Evolutionary conservation across 2,329 filamentous ascomycete genomes (phyloP), one percentile per base, ranked within the genome.

Genomic region (Davidsoniella australis): DNA sequence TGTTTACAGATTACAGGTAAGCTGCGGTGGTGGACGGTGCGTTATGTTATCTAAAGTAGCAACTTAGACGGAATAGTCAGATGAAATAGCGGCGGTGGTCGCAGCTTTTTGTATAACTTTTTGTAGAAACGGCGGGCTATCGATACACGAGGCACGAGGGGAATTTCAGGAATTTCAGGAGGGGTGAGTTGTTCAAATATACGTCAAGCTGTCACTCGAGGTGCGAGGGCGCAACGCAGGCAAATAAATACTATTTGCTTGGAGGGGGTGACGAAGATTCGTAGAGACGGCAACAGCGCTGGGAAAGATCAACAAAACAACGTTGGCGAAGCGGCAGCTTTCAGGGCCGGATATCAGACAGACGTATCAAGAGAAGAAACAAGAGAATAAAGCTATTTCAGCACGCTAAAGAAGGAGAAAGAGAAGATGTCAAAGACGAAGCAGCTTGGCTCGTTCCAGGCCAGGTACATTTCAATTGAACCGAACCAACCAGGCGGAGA

Each of bases 1-100:
- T 76, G 60, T 58, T 65, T 57, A 56, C 50, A 49, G 55, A 54
- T 26, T 23, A 33, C 26, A 33, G 29, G 29, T 12, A 33, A 33
- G 42, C 42, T 17, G 42, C 17, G n/a, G n/a, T 45, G 42, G 24
- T 10, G 14, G 24, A 33, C 42, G 29, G 29, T 33, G 29, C 29
- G 29, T 33, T 33, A 12, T 9, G 29, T 33, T 33, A 12, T 9
- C 29, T 33, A 12, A 12, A 33, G 29, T 4, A 33, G 29, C 12
- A 12, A 12, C 29, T 33, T 5, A 12, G 20, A n/a, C 5, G 20
- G 10, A 18, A 26, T 45, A 29, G 1, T 10, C 20, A 23, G 20
- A n/a, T 12, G 20, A 14, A n/a, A 26, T 45, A 17, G 8, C 16
- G 20, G 20, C 29, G 17, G 24, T 36, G 43, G 48, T 17, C 36